Base-by-base conservation (phyloP, 2,329 filamentous ascomycete genomes). In the Nectriaceae sp. region DNA sequence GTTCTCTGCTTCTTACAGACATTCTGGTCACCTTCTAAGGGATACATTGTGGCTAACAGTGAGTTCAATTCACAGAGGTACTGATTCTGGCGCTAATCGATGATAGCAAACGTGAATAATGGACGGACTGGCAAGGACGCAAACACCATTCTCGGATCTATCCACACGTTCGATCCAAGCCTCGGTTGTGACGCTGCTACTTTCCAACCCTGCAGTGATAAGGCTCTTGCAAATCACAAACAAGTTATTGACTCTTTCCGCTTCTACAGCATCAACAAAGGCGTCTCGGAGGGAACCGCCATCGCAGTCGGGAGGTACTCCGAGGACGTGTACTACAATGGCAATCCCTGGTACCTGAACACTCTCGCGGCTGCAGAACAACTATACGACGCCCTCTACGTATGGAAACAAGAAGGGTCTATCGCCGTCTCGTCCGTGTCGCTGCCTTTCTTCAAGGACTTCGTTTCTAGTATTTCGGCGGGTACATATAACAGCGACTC, bases 311-410 rank as follows among this genome's bases (percentile, higher is more conserved):
- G 87, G 38, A 75, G 87, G 50, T 90, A 90, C 63, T 70, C 83
- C 0, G 86, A 89, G 65, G 89, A 95, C 58, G 69, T 75, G 4
- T 94, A 93, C 69, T 87, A 85, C 67, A 82, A 82, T 51, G 89
- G 88, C 1, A 91, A 94, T 66, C 89, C 89, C 2, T 94, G 89
- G 89, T 89, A 90, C 60, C 76, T 93, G 11, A 80, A 80, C 59
- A 93, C 87, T 1, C 75, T 90, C 22, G 88, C 88, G 2, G 88
- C 88, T 1, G 90, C 89, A 3, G 89, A 94, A 68, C 85, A 89
- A 63, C 78, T 95, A 3, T 93, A 91, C 65, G 85, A 88, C 59
- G 86, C 89, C 1, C 62, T 91, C 2, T 85, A 86, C 55, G 83
- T 87, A 42, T 93, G 88, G 87, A 76, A 85, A 53, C 69, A 74